Base-by-base conservation (phyloP, 2,329 filamentous ascomycete genomes). In the Shiraia sp. region DNA sequence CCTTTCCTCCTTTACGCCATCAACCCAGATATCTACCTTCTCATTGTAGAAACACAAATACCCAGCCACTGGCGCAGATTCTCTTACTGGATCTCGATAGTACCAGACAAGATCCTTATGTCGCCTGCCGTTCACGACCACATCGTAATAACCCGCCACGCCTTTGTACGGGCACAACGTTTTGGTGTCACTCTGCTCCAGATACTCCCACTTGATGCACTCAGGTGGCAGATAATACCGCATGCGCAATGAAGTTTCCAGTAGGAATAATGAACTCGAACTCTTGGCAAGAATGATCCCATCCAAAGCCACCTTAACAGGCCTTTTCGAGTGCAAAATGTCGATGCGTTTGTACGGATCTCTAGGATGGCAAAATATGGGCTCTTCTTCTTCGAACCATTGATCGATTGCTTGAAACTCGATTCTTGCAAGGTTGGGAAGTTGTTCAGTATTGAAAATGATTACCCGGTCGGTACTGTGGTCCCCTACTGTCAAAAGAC, bases 101-200 rank as follows among this genome's bases (percentile, higher is more conserved):
- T 78, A 85, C 84, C 84, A 87, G 1, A 83, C 73, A 2, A 82
- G 39, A 53, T 86, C 76, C 48, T 74, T 69, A 23, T 72, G 65
- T 40, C 67, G 57, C 15, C 73, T 63, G 0, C 70, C 76, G 4
- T 72, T 63, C 0, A 83, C 50, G 0, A 74, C 72, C 0, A 85
- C 66, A 40, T 80, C 53, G 49, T 84, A 85, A 45, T 86, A 87
- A 40, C 79, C 73, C 0, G 83, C 83, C 39, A 78, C 74, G 1
- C 84, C 84, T 58, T 87, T 87, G 53, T 87, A 87, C 2, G 85
- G 84, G 61, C 84, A 87, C 37, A 72, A 67, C 0, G 80, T 83
- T n/a, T 59, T 64, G 0, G 78, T 79, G 2, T 69, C 59, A 51
- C 80, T 85, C 6, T 72, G 71, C 0, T 65, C 63, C 8, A 86